phyloP scores from a whole-genome alignment of 2,329 filamentous ascomycete species.

The Pseudogymnoascus sp. region DNA sequence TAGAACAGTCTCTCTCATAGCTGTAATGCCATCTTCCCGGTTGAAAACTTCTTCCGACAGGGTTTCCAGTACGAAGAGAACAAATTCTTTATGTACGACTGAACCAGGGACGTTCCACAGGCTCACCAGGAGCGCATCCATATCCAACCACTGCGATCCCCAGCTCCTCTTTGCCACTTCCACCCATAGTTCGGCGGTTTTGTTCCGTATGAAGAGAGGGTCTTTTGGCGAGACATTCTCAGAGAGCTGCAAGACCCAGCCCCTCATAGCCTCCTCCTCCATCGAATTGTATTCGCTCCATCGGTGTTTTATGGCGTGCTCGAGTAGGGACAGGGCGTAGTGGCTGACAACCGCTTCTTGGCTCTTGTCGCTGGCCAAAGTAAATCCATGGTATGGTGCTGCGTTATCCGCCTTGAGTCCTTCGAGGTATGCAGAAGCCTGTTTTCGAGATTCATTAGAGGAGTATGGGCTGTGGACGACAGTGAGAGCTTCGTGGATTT shows the following conservation, averaged over 20 bases:
- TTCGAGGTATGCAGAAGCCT: slow-evolving; percentile 82
- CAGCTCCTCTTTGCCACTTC: slow-evolving; percentile 90
- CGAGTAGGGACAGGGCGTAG: slow-evolving; percentile 86
- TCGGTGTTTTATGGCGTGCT: slow-evolving; percentile 78
- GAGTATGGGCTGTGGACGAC: slow-evolving; percentile 79
- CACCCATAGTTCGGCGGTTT: slow-evolving; percentile 89
- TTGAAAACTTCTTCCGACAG: slow-evolving; percentile 92
- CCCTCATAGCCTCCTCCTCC: slow-evolving; percentile 60
- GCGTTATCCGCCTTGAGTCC: slow-evolving; percentile 69
- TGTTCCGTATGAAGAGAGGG: slow-evolving; percentile 79
- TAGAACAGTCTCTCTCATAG: slow-evolving; percentile 71
- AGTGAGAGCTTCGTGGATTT: slow-evolving; percentile 76
- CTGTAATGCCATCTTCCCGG: slow-evolving; percentile 78
- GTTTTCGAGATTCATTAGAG: slow-evolving; percentile 68
- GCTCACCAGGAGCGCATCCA: slow-evolving; percentile 75
- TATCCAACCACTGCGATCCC: slow-evolving; percentile 88
- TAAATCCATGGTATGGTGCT: slow-evolving; percentile 78
- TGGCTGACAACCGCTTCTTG: slow-evolving; percentile 81
- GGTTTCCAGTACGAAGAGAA: slow-evolving; percentile 80
- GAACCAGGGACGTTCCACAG: slow-evolving; percentile 68
- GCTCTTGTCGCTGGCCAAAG: slow-evolving; percentile 64
- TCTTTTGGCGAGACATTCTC: slow-evolving; percentile 63
- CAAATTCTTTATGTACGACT: slow-evolving; percentile 67
- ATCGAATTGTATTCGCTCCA: slow-evolving; percentile 66
- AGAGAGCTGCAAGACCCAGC: slow-evolving; percentile 72